Evolutionary conservation across 805 yeast genomes (phyloP).

Genomic region (Wickerhamiella shivajii): DNA sequence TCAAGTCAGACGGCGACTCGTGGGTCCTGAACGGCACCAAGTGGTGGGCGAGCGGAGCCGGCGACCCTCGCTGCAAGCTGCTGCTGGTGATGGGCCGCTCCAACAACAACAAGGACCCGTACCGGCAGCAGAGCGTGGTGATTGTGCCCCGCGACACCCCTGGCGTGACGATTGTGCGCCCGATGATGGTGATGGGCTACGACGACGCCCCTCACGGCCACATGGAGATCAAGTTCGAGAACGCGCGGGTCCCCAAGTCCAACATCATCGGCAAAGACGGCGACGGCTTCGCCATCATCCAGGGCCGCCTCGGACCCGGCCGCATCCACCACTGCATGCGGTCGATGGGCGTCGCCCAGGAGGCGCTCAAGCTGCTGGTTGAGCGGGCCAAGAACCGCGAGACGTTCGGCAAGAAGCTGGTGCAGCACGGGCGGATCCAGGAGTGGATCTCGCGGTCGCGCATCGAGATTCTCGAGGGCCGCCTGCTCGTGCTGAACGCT

Average conservation of each 20-base stretch:
- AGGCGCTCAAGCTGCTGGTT: constrained; percentile 34
- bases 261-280: constrained; percentile 36
- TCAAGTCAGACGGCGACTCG: constrained; percentile 30
- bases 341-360: constrained; percentile 45
- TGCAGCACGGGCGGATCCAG: constrained; percentile 36
- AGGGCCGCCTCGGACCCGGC: constrained; percentile 55
- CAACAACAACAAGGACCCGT: constrained; percentile 21
- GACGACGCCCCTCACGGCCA: constrained; percentile 68
- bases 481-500: constrained; percentile 41
- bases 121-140: constrained; percentile 42
- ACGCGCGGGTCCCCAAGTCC: constrained; percentile 34
- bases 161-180: constrained; percentile 38
- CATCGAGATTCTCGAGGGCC: constrained; percentile 40
- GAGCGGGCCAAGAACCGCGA: constrained; percentile 36
- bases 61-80: constrained; percentile 44
- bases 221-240: constrained; percentile 39
- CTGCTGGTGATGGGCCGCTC: constrained; percentile 43
- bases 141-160: constrained; percentile 38
- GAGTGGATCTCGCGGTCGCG: constrained; percentile 37
- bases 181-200: constrained; percentile 40
- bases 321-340: constrained; percentile 60
- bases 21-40: constrained; percentile 44
- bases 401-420: constrained; percentile 39
- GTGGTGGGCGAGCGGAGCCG: constrained; percentile 63
- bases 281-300: constrained; percentile 47